phyloP scores from a whole-genome alignment of 257 asterid genomes.

The Penstemon newberryi region DNA sequence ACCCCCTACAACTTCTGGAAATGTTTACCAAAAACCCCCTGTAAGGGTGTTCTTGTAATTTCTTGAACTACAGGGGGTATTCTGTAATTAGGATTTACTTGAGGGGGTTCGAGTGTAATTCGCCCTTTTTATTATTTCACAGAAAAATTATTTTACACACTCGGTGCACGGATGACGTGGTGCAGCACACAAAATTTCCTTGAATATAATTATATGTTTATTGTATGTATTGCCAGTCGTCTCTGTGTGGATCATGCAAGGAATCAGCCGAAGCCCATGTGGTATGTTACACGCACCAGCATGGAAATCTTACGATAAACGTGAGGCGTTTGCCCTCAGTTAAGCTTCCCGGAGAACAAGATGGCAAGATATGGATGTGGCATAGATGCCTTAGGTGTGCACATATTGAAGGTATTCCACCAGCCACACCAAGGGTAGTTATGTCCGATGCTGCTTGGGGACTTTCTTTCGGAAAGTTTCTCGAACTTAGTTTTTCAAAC shows the following conservation, averaged over 20 bases:
- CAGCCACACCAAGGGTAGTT: slow-evolving; percentile 73
- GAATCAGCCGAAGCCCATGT: slow-evolving; percentile 88
- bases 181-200: background rate
- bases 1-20: no score
- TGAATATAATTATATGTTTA: slow-evolving; percentile 10
- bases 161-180: no score
- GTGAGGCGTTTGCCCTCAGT: slow-evolving; percentile 56
- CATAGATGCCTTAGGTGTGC: slow-evolving; percentile 88
- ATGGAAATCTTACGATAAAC: slow-evolving; percentile 84
- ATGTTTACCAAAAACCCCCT: no score
- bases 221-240: slow-evolving; percentile 47
- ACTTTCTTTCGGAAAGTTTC: slow-evolving; percentile 93
- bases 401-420: slow-evolving; percentile 70
- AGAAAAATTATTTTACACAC: no score
- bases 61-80: no score
- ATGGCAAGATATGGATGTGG: slow-evolving; percentile 99
- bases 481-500: slow-evolving; percentile 94
- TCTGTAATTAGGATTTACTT: no score
- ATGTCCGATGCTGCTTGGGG: slow-evolving; percentile 99
- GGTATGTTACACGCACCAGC: slow-evolving; percentile 80
- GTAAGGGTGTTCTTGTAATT: no score
- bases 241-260: slow-evolving; percentile 76
- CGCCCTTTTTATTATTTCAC: no score
- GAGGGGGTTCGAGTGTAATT: no score
- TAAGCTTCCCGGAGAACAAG: slow-evolving; percentile 80